Base-by-base conservation (phyloP, 2,329 filamentous ascomycete genomes). In the Aspergillus bombycis region DNA sequence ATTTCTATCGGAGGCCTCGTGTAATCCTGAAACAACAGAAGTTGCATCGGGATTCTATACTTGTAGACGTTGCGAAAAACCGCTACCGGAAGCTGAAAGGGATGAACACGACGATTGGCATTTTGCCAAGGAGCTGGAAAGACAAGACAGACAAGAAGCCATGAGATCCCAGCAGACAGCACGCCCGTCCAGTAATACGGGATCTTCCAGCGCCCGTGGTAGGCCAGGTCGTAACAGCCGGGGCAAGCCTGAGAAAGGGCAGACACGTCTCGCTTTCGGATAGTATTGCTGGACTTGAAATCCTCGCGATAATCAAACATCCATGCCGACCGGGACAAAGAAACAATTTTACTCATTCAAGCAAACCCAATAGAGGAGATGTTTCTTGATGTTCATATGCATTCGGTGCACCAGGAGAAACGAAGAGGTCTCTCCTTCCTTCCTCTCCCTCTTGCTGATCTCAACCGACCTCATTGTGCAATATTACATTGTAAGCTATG, bases 61-160 rank as follows among this genome's bases (percentile, higher is more conserved):
- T 61, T 96, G 93, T 76, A 74, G 81, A 57, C 87, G 87, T 66
- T 97, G 93, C 77, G 83, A 85, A 63, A 83, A 85, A 70, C 74
- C 76, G n/a, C 81, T 95, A 38, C 81, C 84, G 14, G 81, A 83
- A 45, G 74, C 81, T 30, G 86, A 89, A 61, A 84, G 85, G 69
- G 85, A 89, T 68, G 94, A 91, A 78, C 95, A 99, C 76, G 84
- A 90, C 60, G 95, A 99, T 77, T 98, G 94, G 90, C 95, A 99
- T 79, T 90, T 97, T 79, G 95, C 95, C 53, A 92, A 91, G 79
- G 91, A 94, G 70, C 83, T 99, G 34, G 89, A 94, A 67, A 85
- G 88, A 62, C 84, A 90, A 68, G 85, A 90, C 79, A 83, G 84
- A 45, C 71, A 74, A 59, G 68, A 71, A 45, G 68, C 71, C 7